phyloP scores from a whole-genome alignment of 2,329 filamentous ascomycete genomes.

The Fusarium pininemorale region DNA sequence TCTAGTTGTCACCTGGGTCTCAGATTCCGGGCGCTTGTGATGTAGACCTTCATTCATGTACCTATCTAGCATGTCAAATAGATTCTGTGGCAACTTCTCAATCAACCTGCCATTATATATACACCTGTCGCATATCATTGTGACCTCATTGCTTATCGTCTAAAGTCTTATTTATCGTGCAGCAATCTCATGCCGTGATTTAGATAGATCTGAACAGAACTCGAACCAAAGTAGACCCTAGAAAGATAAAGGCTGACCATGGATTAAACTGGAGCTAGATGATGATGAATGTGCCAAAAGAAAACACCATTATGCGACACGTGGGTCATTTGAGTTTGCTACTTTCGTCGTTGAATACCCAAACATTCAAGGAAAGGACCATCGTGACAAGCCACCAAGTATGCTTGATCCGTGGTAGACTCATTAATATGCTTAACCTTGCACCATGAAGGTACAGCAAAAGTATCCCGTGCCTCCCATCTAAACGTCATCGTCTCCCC shows the following conservation, averaged over 20 bases:
- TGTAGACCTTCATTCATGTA: background rate
- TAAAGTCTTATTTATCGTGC: too few species aligned
- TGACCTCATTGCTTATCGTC: accelerated
- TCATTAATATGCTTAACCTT: constrained; percentile 56
- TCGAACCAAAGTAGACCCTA: background rate
- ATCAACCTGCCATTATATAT: background rate
- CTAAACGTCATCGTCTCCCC: constrained; percentile 47
- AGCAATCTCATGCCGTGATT: background rate
- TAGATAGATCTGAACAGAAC: background rate
- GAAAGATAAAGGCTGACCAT: background rate
- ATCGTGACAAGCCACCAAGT: constrained; percentile 49
- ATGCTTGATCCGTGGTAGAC: constrained; percentile 40
- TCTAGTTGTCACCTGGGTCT: background rate
- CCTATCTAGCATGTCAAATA: background rate
- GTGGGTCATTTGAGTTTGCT: background rate
- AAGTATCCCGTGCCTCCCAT: constrained; percentile 62
- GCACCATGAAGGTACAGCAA: constrained; percentile 63
- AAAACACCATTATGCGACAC: accelerated
- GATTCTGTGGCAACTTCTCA: background rate
- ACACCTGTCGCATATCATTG: background rate
- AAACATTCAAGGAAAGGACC: constrained; percentile 45
- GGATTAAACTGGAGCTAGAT: background rate
- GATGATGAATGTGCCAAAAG: background rate
- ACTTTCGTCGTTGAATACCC: constrained; percentile 9
- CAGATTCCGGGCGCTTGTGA: background rate